A percentile compares a stretch with the other conserved stretches of the same genome.
Conservation (phyloP, 495 filamentous ascomycete species). For the Podospora tetraspora region DNA sequence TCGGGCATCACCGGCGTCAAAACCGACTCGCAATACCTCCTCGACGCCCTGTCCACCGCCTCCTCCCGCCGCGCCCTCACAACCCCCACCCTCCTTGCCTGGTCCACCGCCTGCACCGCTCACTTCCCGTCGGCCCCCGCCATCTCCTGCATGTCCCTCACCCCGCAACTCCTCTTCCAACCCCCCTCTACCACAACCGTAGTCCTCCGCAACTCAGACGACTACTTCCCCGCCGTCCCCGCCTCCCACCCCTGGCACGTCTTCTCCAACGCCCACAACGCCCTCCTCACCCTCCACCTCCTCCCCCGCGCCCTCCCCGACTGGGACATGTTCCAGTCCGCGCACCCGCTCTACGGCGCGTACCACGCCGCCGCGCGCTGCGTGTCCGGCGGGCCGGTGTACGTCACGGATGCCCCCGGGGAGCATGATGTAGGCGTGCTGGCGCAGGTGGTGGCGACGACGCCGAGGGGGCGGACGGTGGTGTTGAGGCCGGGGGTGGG, state of each 20-base stretch:
- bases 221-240: conserved; percentile 80
- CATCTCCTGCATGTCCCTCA: conserved; percentile 90
- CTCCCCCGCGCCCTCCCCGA: conserved; percentile 57
- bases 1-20: conserved; percentile 77
- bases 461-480: conserved; percentile 61
- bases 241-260: conserved; percentile 88
- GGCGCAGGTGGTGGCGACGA: conserved; percentile 66
- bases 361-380: conserved; percentile 90
- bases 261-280: conserved; percentile 88
- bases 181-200: conserved; percentile 56
- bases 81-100: conserved; percentile 76
- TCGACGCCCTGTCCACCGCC: conserved; percentile 69
- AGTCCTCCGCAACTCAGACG: conserved; percentile 86
- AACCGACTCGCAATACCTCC: conserved; percentile 81
- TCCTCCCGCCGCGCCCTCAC: conserved; percentile 62
- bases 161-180: conserved; percentile 78
- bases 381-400: conserved; percentile 85
- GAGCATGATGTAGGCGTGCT: conserved; percentile 71
- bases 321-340: conserved; percentile 99
- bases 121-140: conserved; percentile 69
- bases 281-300: conserved; percentile 65
- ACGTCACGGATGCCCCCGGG: conserved; percentile 85
- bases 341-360: conserved; percentile 58
- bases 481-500: conserved; percentile 69
- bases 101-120: conserved; percentile 63